Percentiles rank a stretch among this genome's conserved stretches.
Evolutionary conservation across 176 grass and related monocot genomes (phyloP).

Genomic region (Aegilops sharonensis): DNA sequence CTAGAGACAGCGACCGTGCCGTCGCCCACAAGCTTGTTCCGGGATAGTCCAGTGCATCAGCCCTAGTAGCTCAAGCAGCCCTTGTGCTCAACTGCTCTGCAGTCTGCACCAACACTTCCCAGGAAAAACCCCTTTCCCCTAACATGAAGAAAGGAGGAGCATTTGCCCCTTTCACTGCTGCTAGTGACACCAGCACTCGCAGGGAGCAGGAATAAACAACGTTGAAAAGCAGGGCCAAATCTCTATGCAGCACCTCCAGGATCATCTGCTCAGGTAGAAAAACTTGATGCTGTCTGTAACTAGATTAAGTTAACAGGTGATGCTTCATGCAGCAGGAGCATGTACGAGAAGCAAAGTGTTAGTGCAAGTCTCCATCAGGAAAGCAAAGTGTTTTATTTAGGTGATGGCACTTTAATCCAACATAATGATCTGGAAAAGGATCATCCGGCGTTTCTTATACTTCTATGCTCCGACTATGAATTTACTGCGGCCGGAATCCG

Average conservation of each 20-base stretch:
- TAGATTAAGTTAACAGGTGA: slow-evolving; percentile 23
- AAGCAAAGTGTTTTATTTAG: slow-evolving; percentile 23
- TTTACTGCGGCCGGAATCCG: neutral
- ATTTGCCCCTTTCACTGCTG: slow-evolving; percentile 43
- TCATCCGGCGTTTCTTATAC: slow-evolving; percentile 32
- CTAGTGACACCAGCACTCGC: slow-evolving; percentile 51
- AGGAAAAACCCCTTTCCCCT: neutral
- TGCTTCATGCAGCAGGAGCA: slow-evolving; percentile 25
- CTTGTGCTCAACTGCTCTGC: neutral
- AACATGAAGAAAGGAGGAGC: neutral
- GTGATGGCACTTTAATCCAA: slow-evolving; percentile 38
- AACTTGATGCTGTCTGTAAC: slow-evolving; percentile 8
- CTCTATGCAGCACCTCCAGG: slow-evolving; percentile 28
- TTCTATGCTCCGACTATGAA: neutral
- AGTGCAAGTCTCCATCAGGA: slow-evolving; percentile 50
- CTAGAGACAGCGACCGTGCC: slow-evolving; percentile 9
- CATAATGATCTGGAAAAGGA: slow-evolving; percentile 27
- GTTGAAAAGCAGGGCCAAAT: slow-evolving; percentile 27
- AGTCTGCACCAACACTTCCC: neutral
- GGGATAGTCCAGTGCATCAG: slow-evolving; percentile 4
- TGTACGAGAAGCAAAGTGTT: slow-evolving; percentile 29
- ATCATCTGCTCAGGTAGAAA: slow-evolving; percentile 35
- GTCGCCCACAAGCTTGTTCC: neutral
- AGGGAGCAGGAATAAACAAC: slow-evolving; percentile 36
- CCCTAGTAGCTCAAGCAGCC: neutral